A percentile compares a stretch with the other conserved stretches of the same genome.
Conservation (phyloP, 164 flowering plant species). For the Vitis rotundifolia region DNA sequence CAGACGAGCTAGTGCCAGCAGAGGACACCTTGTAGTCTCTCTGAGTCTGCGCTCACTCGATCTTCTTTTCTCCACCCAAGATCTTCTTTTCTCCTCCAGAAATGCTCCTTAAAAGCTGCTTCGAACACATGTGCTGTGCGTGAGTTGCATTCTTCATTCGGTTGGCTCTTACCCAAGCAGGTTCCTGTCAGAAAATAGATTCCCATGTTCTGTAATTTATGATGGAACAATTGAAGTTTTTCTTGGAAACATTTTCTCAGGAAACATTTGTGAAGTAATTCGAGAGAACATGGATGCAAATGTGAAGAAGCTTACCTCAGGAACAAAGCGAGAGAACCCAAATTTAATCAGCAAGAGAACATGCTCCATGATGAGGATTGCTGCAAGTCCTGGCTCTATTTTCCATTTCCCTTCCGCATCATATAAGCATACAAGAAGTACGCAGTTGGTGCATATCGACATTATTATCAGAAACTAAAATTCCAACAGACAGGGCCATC, state of each 20-base stretch:
- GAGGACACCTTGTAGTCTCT: too few species aligned
- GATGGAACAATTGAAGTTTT: not conserved
- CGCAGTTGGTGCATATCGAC: conserved; percentile 87
- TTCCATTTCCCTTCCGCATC: conserved; percentile 83
- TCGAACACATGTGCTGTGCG: conserved; percentile 77
- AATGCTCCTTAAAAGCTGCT: conserved; percentile 69
- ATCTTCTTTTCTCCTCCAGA: conserved; percentile 39
- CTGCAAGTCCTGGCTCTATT: conserved; percentile 92
- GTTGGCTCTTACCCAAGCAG: conserved; percentile 91
- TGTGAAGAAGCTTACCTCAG: conserved; percentile 57
- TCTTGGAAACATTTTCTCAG: not conserved
- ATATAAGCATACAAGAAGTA: conserved; percentile 72
- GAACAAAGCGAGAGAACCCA: conserved; percentile 82
- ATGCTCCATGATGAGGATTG: conserved; percentile 87
- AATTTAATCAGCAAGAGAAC: conserved; percentile 77
- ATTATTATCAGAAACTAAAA: conserved; percentile 82
- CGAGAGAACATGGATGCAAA: not conserved
- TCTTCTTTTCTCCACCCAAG: conserved; percentile 12
- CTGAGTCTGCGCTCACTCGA: conserved; percentile 2
- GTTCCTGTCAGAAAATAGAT: conserved; percentile 55
- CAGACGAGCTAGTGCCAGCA: too few species aligned
- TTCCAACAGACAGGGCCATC: not conserved
- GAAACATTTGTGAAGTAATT: not conserved
- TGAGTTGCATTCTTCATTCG: conserved; percentile 72
- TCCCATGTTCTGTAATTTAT: not conserved